Base-by-base conservation (phyloP, 2,329 filamentous ascomycete species). In the Amauroascus niger region DNA sequence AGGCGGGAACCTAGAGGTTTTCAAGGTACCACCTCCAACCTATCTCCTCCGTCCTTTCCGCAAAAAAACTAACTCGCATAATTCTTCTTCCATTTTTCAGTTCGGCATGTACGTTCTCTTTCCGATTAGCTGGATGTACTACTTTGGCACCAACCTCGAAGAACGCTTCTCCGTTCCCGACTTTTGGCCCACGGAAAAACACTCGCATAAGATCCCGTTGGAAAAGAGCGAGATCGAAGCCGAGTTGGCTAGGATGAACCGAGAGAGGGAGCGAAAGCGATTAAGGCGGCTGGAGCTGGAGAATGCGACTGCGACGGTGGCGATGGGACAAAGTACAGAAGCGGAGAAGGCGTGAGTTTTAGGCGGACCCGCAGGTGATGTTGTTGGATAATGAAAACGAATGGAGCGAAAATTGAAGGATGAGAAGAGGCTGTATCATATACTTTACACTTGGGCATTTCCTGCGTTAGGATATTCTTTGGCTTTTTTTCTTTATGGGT, bases 51-150 rank as follows among this genome's bases (percentile, higher is more conserved):
- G 55, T 13, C 16, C 16, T 49, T 8, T 13, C 7, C 33, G n/a
- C 33, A 35, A 9, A 35, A 9, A 30, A 4, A 24, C 3, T 24
- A 28, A 16, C 39, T 48, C 56, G 56, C 52, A 16, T 45, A 26
- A 20, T 20, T 13, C 41, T n/a, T 39, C 30, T 43, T 40, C 24
- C n/a, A 3, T 41, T 24, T 14, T 16, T 22, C 54, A 96, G 91
- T 98, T 98, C 71, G 90, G 91, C 75, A 87, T 94, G 80, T 98
- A 98, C 76, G 84, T 98, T 75, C 85, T 96, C 79, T 98, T 98
- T 74, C 93, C 93, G 16, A 97, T 98, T 65, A 89, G 88, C 63
- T 90, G 93, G 77, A 98, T 98, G 93, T 97, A 94, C 79, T 98
- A 98, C 77, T 98, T 97, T 71, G 93, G 93, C 68, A 95, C 90